Evolutionary conservation across 75 land plant genomes (phyloP).

Genomic region (Gnetum montanum): DNA sequence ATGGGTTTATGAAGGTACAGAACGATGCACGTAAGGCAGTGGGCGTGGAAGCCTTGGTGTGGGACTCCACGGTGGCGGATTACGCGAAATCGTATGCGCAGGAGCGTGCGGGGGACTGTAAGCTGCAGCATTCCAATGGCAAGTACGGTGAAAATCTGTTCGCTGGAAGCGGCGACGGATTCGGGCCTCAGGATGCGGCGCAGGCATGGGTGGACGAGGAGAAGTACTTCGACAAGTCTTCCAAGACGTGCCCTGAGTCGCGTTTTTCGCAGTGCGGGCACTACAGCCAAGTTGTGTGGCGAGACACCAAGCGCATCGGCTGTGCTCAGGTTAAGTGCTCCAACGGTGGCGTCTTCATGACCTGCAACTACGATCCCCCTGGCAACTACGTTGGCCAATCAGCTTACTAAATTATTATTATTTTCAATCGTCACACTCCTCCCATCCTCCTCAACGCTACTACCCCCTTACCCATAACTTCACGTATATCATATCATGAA

Average conservation of each 20-base stretch:
- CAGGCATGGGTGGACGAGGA: slow-evolving; percentile 13
- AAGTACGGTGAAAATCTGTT: slow-evolving; percentile 18
- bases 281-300: slow-evolving; percentile 26
- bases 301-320: slow-evolving; percentile 1
- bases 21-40: slow-evolving; percentile 12
- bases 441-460: no score
- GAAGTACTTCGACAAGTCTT: slow-evolving; percentile 2
- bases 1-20: no score
- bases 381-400: slow-evolving; percentile 20
- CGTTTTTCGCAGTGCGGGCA: slow-evolving; percentile 13
- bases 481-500: no score
- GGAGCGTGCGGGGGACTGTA: slow-evolving; percentile 14
- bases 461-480: no score
- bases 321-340: slow-evolving; percentile 16
- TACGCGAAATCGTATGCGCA: slow-evolving; percentile 18
- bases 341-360: slow-evolving; percentile 21
- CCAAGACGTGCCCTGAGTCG: slow-evolving; percentile 6
- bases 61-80: slow-evolving; percentile 12
- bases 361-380: slow-evolving; percentile 24
- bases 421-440: no score
- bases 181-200: slow-evolving; percentile 12
- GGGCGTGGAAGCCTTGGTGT: slow-evolving; percentile 10
- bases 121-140: slow-evolving; percentile 17
- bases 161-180: slow-evolving; percentile 10
- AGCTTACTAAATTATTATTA: slow-evolving; percentile 13